Percentiles rank a stretch among this genome's conserved stretches.
phyloP scores from a whole-genome alignment of 768 basidiomycete genomes.

The Strobilomyces confusus region DNA sequence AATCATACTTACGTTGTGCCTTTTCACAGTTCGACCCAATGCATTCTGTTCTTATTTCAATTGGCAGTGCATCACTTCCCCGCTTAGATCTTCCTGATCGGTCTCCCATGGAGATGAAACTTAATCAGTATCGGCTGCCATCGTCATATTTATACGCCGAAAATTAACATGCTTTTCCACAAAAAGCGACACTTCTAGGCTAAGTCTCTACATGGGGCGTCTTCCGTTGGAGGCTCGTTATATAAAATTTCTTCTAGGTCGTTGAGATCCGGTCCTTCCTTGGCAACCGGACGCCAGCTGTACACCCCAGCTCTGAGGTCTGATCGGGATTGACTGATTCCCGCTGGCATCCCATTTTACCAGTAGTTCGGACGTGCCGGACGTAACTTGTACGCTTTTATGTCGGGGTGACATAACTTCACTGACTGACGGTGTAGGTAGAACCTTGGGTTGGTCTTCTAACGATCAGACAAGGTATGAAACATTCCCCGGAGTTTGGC shows the following conservation, averaged over 20 bases:
- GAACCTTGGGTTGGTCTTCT: not conserved
- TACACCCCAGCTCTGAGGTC: not conserved
- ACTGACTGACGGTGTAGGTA: not conserved
- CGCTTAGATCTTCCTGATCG: constrained; percentile 14
- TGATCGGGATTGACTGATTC: not conserved
- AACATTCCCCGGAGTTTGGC: not conserved
- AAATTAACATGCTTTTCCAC: not conserved
- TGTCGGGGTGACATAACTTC: not conserved
- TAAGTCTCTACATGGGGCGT: not conserved
- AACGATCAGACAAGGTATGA: not conserved
- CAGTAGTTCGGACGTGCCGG: not conserved
- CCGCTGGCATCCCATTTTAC: not conserved
- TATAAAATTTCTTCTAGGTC: not conserved
- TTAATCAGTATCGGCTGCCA: constrained; percentile 6
- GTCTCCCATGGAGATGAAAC: constrained; percentile 12
- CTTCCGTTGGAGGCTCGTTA: not conserved
- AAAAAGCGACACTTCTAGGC: not conserved
- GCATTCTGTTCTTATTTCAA: constrained; percentile 1
- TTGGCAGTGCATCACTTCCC: not conserved
- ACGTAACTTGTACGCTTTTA: not conserved
- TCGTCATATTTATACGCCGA: not conserved
- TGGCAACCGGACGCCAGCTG: not conserved
- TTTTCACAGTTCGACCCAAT: not conserved
- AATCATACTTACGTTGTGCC: constrained; percentile 4
- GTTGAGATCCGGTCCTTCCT: not conserved